phyloP scores from a whole-genome alignment of 139 green algal genomes.

The Gonium pectorale region DNA sequence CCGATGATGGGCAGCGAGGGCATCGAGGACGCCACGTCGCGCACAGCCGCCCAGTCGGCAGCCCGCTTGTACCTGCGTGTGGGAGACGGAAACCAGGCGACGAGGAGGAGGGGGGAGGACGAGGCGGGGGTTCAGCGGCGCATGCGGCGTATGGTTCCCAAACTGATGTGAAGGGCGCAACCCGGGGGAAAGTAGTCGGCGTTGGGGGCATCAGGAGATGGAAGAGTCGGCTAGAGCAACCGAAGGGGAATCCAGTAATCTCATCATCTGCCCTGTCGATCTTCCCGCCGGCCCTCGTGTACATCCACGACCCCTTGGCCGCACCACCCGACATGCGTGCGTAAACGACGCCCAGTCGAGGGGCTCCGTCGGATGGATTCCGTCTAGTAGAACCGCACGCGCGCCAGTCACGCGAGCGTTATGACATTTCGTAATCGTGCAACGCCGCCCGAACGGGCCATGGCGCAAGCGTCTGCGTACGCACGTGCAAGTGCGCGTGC shows the following conservation, averaged over 20 bases:
- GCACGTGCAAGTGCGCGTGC: background rate
- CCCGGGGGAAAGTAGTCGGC: background rate
- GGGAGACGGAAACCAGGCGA: background rate
- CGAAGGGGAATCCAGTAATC: conserved; percentile 32
- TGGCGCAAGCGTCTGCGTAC: no score
- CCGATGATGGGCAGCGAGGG: conserved; percentile 86
- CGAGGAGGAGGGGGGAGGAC: background rate
- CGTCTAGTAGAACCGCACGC: background rate
- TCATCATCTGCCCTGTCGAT: conserved; percentile 9
- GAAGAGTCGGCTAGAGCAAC: conserved; percentile 12
- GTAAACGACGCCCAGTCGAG: background rate
- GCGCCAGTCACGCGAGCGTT: background rate
- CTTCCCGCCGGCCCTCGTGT: background rate
- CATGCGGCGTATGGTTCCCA: background rate
- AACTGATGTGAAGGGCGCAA: background rate
- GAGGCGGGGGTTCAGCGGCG: background rate
- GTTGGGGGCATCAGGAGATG: background rate
- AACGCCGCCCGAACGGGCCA: background rate
- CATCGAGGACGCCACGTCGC: conserved; percentile 43
- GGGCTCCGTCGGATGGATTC: background rate
- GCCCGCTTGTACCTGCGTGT: conserved; percentile 78
- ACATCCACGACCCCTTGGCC: background rate
- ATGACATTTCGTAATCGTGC: background rate
- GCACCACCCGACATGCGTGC: background rate
- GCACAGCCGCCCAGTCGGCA: conserved; percentile 83